Percentiles rank a stretch among this genome's conserved stretches.
Evolutionary conservation across 1,139 yeast species (phyloP).

Genomic region (Magnusiomyces sp.): DNA sequence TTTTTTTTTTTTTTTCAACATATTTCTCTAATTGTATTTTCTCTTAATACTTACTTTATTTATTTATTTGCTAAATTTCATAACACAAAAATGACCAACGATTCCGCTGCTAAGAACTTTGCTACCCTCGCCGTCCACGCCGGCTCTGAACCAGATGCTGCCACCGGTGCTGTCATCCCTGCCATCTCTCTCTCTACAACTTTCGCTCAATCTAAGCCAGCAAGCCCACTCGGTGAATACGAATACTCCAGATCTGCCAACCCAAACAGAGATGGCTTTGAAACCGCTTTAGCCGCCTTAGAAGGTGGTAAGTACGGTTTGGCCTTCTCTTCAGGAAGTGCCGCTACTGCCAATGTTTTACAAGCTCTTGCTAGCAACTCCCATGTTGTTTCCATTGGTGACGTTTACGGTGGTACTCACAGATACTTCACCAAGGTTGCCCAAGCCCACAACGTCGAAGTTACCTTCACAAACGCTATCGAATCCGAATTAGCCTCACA

Average conservation of each 20-base stretch:
- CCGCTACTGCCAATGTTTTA: conserved; percentile 71
- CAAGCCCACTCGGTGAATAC: conserved; percentile 67
- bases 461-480: conserved; percentile 60
- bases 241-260: conserved; percentile 85
- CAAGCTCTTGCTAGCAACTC: conserved; percentile 67
- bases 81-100: conserved; percentile 9
- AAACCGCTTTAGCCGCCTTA: conserved; percentile 69
- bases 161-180: conserved; percentile 82
- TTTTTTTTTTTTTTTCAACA: neutral
- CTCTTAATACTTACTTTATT: neutral
- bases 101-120: conserved; percentile 30
- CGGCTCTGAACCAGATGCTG: conserved; percentile 65
- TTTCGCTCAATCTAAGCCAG: conserved; percentile 71
- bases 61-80: neutral
- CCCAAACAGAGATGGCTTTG: conserved; percentile 82
- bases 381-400: conserved; percentile 76
- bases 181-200: conserved; percentile 82
- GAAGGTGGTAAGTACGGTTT: conserved; percentile 72
- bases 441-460: conserved; percentile 64
- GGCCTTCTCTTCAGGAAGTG: conserved; percentile 81
- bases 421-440: conserved; percentile 87
- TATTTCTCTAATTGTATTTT: neutral
- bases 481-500: conserved; percentile 49
- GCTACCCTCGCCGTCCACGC: conserved; percentile 82
- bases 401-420: conserved; percentile 91